phyloP scores from a whole-genome alignment of 108 stramenopile genomes.

The Stephanodiscus minutulus region DNA sequence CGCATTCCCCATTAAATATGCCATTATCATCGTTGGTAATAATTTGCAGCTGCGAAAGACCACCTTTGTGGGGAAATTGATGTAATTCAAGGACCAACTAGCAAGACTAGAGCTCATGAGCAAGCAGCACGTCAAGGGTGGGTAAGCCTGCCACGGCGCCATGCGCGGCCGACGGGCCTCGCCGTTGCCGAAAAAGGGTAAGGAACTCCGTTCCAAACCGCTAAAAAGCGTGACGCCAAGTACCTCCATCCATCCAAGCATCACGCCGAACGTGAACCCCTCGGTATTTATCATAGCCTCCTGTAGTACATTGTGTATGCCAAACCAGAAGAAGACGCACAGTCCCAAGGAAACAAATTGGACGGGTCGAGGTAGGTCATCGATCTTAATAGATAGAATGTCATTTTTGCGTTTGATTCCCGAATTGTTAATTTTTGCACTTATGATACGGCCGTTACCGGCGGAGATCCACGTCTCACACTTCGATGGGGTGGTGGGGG shows the following conservation, averaged over 20 bases:
- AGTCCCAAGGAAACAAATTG: constrained; percentile 39
- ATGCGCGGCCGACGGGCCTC: constrained; percentile 62
- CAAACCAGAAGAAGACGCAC: constrained; percentile 85
- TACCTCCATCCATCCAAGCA: constrained; percentile 95
- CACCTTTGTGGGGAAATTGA: constrained; percentile 97
- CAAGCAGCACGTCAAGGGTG: constrained; percentile 79
- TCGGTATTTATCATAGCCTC: constrained; percentile 90
- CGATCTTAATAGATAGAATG: constrained; percentile 36
- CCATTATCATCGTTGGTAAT: constrained; percentile 93
- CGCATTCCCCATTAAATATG: constrained; percentile 76
- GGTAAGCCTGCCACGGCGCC: constrained; percentile 84
- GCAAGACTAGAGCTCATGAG: constrained; percentile 88
- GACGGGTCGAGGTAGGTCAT: constrained; percentile 25
- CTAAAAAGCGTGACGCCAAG: constrained; percentile 87
- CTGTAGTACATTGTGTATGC: constrained; percentile 88
- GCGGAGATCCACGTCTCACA: constrained; percentile 2
- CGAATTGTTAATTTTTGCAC: constrained; percentile 2
- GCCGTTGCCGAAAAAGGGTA: constrained; percentile 48
- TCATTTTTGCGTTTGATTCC: constrained; percentile 11
- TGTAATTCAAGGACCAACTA: constrained; percentile 91
- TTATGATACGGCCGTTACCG: neutral
- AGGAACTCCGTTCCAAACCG: constrained; percentile 66
- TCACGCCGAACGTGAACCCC: constrained; percentile 86
- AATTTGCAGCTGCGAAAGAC: constrained; percentile 92
- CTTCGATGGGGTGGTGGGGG: constrained; percentile 30